Evolutionary conservation across 495 filamentous ascomycete species (phyloP).

Genomic region (Gamarada debralockiae): DNA sequence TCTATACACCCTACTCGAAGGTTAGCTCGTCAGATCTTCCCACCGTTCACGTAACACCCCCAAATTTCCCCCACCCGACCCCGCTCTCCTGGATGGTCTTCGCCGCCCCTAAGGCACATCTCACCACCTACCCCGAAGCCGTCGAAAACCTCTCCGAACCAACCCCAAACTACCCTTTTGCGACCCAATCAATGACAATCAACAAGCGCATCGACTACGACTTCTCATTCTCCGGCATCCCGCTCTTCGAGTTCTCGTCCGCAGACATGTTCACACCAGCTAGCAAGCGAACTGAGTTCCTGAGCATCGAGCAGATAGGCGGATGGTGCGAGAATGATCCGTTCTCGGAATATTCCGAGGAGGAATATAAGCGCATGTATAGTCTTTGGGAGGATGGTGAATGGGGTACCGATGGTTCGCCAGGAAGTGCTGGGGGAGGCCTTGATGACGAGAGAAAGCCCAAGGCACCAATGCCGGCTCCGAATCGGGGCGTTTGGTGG

Average conservation of each 20-base stretch:
- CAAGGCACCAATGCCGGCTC: not conserved
- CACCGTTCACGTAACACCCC: slow-evolving; percentile 2
- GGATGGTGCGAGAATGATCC: not conserved
- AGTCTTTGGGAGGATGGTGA: not conserved
- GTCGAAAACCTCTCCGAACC: not conserved
- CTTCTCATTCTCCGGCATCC: slow-evolving; percentile 13
- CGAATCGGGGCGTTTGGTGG: slow-evolving; percentile 7
- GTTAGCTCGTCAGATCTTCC: too few species aligned
- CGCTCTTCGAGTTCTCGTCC: slow-evolving; percentile 17
- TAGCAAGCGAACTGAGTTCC: not conserved
- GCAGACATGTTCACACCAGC: not conserved
- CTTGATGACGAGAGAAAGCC: not conserved
- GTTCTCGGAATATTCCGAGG: not conserved
- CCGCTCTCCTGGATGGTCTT: slow-evolving; percentile 20
- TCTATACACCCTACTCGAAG: not conserved
- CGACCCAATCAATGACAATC: not conserved
- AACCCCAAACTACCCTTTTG: not conserved
- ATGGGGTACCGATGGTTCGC: not conserved
- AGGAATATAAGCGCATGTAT: not conserved
- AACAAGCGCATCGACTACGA: slow-evolving; percentile 18
- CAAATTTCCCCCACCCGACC: slow-evolving; percentile 15
- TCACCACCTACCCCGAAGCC: not conserved
- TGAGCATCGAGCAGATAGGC: not conserved
- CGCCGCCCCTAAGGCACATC: slow-evolving; percentile 15
- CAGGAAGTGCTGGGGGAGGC: not conserved